phyloP scores from a whole-genome alignment of 345 rosid genomes.

The Corymbia maculata region DNA sequence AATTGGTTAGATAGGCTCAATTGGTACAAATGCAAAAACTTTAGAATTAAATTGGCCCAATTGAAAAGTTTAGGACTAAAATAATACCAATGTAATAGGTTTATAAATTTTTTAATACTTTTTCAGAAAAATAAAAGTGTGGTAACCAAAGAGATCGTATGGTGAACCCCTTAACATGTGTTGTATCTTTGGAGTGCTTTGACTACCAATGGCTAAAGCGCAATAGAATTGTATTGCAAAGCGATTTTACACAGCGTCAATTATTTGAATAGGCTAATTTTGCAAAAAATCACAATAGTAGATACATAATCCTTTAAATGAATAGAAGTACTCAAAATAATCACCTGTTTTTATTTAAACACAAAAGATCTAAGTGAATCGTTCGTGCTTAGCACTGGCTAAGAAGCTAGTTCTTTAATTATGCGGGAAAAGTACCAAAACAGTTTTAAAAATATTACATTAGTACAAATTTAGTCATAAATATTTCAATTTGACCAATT shows the following conservation, averaged over 20 bases:
- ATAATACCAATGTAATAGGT: too few relatives aligned
- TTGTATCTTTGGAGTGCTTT: background rate
- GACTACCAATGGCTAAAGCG: background rate
- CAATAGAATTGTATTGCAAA: background rate
- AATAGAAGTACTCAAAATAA: background rate
- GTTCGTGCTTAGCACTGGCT: background rate
- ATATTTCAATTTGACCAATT: background rate
- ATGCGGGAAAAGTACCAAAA: background rate
- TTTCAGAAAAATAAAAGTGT: too few relatives aligned
- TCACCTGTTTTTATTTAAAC: background rate
- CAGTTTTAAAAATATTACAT: accelerated
- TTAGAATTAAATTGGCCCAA: background rate
- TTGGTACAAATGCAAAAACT: too few relatives aligned
- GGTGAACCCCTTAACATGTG: background rate
- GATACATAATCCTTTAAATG: background rate
- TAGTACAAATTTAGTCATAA: background rate
- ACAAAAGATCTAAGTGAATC: background rate
- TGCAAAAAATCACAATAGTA: background rate
- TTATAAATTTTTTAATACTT: accelerated
- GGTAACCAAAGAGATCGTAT: background rate
- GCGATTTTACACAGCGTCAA: background rate
- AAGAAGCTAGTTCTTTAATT: too few relatives aligned
- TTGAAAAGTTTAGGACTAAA: background rate
- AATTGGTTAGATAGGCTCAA: background rate
- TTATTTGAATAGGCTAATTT: background rate